Evolutionary conservation across 352 stramenopile genomes (phyloP), one percentile per base, ranked within the genome.

Genomic region (Phytophthora sp.): DNA sequence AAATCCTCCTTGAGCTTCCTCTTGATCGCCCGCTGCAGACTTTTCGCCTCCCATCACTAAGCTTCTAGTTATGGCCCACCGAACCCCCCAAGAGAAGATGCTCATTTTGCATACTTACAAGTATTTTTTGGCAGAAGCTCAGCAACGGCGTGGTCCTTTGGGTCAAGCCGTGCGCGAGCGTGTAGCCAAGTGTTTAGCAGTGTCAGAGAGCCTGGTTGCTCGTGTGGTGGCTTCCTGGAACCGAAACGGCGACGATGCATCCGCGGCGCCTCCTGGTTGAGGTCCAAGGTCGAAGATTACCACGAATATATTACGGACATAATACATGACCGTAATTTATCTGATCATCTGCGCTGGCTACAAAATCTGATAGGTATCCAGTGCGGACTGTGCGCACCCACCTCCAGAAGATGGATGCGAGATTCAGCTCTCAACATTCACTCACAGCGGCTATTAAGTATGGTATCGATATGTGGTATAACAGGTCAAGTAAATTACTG

Each of bases 21-120:
- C 27, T 68, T 72, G 30, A 72, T 49, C 1, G 50, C 44, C 11
- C 63, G 63, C 23, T 68, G 63, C 37, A 72, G 3, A 30, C 42
- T 42, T 17, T 68, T 68, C 3, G 63, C 50, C 24, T 68, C n/a
- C n/a, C n/a, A n/a, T n/a, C n/a, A n/a, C n/a, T n/a, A n/a, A n/a
- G n/a, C n/a, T n/a, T n/a, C n/a, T n/a, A n/a, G n/a, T n/a, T n/a
- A n/a, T n/a, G n/a, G n/a, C n/a, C n/a, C n/a, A n/a, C n/a, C 23
- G 20, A 50, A 35, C 42, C 13, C 42, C 23, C 24, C 42, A 50
- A 50, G 42, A 50, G 17, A 50, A 34, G 24, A 31, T 34, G 42
- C 42, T 35, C 12, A 50, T 50, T 10, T 12, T 50, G 23, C 21
- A 18, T 7, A 50, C 24, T 4, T 24, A 50, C 11, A 7, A 17